Evolutionary conservation across 2,329 filamentous ascomycete species (phyloP).

Genomic region (Aspergillus neotritici): DNA sequence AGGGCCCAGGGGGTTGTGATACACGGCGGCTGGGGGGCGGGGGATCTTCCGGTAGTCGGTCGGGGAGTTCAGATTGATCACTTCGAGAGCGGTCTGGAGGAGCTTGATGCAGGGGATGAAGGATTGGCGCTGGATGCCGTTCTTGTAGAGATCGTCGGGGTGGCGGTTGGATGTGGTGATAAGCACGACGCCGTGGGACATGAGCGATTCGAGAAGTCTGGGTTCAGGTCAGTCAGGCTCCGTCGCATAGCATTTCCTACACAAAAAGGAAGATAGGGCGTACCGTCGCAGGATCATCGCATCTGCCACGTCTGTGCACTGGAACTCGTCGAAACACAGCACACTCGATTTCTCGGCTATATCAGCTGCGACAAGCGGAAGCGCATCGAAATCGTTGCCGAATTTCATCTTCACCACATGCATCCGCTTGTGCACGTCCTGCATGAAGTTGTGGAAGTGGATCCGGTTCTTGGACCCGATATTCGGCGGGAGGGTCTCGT

Average conservation of each 20-base stretch:
- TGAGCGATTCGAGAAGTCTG: constrained; percentile 76
- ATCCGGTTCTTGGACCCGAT: constrained; percentile 83
- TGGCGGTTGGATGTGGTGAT: constrained; percentile 97
- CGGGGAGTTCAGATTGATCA: constrained; percentile 89
- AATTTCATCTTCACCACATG: constrained; percentile 85
- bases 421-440: constrained; percentile 85
- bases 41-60: constrained; percentile 98
- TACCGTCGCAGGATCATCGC: constrained; percentile 90
- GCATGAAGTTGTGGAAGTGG: constrained; percentile 99
- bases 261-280: constrained; percentile 9
- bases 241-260: background rate
- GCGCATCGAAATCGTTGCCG: constrained; percentile 81
- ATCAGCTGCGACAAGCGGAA: constrained; percentile 90
- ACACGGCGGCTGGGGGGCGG: constrained; percentile 85
- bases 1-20: constrained; percentile 78
- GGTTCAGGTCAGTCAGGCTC: background rate
- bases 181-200: constrained; percentile 94
- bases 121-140: constrained; percentile 90
- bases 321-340: constrained; percentile 97
- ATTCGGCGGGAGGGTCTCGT: constrained; percentile 77
- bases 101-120: constrained; percentile 95
- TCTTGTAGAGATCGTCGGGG: constrained; percentile 93
- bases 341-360: constrained; percentile 81
- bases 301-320: constrained; percentile 96
- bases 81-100: constrained; percentile 73